Base-by-base conservation (phyloP, 208 protist species). In the Trypanosoma vivax region DNA sequence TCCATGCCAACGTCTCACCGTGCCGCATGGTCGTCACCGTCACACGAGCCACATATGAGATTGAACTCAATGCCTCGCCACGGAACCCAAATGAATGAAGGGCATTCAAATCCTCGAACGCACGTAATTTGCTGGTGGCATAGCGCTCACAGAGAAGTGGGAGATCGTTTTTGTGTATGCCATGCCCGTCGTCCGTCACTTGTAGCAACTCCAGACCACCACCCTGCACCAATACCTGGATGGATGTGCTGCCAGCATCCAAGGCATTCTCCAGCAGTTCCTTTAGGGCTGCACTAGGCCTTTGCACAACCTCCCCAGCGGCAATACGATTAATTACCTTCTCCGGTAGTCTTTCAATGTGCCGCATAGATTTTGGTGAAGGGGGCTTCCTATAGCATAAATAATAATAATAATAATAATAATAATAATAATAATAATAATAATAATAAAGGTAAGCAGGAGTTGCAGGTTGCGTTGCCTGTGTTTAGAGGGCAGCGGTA, bases 241-340 rank as follows among this genome's bases (percentile, higher is more conserved):
- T 92, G 5, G 39, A 68, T 0, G 83, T 94, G 23, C 89, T 70
- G 25, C 85, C 86, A 4, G 97, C 97, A 66, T 99, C 97, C 19
- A 99, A 76, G 14, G 74, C 60, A 74, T 99, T 99, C 69, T 99
- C 97, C 13, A 99, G 58, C 30, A 99, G 60, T 68, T 99, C 97
- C 72, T 99, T 99, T 21, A 99, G 67, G 6, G 97, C 97, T 23
- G 92, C 96, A 37, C 83, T 89, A 2, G 97, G 97, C n/a, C 95
- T 69, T 60, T 98, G 90, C 31, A 99, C 96, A 33, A 99, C 96
- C 65, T 99, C 97, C n/a, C 97, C 97, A 19, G 97, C 97, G 1
- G 97, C 96, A 51, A 99, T 99, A 29, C 89, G 77, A 60, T 98
- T 98, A 34, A 99, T 79, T 2, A 98, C 96, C 13, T 86, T 83